Evolutionary conservation across 2,329 filamentous ascomycete genomes (phyloP).

Genomic region (Aspergillus sojae): DNA sequence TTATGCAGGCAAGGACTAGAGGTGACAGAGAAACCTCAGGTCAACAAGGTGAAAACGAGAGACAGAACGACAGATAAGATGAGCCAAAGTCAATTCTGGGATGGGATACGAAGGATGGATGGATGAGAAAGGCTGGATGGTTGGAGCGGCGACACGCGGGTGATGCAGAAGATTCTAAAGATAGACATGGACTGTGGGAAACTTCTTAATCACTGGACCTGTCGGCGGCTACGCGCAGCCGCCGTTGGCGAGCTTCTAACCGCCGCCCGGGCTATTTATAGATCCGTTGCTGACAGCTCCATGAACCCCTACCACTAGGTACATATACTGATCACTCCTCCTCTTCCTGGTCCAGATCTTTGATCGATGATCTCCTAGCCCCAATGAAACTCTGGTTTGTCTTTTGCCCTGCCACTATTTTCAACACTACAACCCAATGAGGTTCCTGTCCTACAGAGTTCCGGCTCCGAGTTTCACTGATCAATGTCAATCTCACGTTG

Average conservation of each 20-base stretch:
- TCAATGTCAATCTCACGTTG: not conserved
- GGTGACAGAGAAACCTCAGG: slow-evolving; percentile 6
- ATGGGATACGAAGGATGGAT: slow-evolving; percentile 22
- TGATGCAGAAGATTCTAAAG: slow-evolving; percentile 38
- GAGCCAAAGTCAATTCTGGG: slow-evolving; percentile 13
- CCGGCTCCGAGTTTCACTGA: not conserved
- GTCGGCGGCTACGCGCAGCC: slow-evolving; percentile 13
- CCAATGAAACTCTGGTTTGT: not conserved
- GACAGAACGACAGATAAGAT: slow-evolving; percentile 8
- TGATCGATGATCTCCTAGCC: not conserved
- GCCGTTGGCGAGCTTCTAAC: slow-evolving; percentile 15
- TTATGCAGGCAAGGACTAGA: not conserved
- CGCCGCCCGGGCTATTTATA: slow-evolving; percentile 17
- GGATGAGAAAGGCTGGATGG: slow-evolving; percentile 19
- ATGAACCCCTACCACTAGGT: not conserved
- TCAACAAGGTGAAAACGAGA: not conserved
- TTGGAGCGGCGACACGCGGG: slow-evolving; percentile 24
- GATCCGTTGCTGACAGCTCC: not conserved
- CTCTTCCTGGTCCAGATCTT: not conserved
- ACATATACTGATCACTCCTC: not conserved
- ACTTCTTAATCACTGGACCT: slow-evolving; percentile 5
- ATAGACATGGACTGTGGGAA: slow-evolving; percentile 26
- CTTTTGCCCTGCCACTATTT: not conserved
- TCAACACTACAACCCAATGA: not conserved
- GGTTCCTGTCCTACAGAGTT: not conserved